phyloP scores from a whole-genome alignment of 768 basidiomycete genomes.

The Mycena latifolia region DNA sequence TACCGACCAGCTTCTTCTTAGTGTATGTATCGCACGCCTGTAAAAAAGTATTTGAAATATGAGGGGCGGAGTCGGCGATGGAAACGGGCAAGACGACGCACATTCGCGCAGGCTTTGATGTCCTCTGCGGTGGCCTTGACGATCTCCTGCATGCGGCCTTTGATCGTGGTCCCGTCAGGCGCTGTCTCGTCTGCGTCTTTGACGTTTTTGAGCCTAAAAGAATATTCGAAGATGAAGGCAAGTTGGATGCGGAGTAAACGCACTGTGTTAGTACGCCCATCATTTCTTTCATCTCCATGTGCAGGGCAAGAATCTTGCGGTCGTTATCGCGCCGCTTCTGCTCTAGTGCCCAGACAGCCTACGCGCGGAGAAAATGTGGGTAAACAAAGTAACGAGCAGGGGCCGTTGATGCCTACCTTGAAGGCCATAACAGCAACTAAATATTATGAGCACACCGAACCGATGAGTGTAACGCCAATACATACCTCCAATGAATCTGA shows the following conservation, averaged over 20 bases:
- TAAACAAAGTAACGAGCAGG: constrained; percentile 4
- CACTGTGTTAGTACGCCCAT: constrained; percentile 50
- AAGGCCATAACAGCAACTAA: constrained; percentile 32
- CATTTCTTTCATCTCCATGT: constrained; percentile 55
- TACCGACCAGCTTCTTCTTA: constrained; percentile 47
- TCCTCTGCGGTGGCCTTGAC: constrained; percentile 42
- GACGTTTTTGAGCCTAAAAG: constrained; percentile 46
- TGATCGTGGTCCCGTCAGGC: constrained; percentile 47
- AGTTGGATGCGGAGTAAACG: neutral
- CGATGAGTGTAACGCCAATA: neutral
- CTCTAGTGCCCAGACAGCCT: constrained; percentile 52
- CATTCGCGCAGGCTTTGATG: constrained; percentile 50
- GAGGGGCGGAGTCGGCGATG: neutral
- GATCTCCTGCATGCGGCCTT: constrained; percentile 48
- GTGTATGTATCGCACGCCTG: constrained; percentile 47
- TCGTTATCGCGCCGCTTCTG: constrained; percentile 55
- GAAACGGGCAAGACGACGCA: neutral
- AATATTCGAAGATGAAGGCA: neutral
- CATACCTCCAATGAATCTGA: constrained; percentile 28
- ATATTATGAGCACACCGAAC: neutral
- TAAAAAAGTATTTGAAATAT: neutral
- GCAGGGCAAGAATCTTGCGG: constrained; percentile 45
- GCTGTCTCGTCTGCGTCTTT: constrained; percentile 43
- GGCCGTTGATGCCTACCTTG: constrained; percentile 40
- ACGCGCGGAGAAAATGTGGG: neutral